Percentiles rank a stretch among this genome's conserved stretches.
These are phyloP conservation scores for Kwoniella bestiolae DNA, from an alignment of 768 basidiomycete species.

Conservation along the genomic window DNA sequence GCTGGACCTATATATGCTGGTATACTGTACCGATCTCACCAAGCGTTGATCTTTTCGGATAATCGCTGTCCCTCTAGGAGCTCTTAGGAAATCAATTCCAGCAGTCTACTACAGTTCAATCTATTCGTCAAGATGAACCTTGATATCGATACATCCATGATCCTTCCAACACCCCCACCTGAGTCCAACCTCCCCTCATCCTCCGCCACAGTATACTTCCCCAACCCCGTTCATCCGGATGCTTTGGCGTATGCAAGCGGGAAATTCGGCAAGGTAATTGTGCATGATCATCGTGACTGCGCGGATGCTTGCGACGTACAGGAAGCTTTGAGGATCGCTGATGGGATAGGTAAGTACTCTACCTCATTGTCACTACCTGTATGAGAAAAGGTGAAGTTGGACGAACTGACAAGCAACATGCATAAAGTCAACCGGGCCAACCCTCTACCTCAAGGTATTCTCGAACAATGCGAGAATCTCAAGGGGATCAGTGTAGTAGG, in stretches of 20 bases:
- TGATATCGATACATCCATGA: background rate
- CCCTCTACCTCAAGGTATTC: slow-evolving; percentile 15
- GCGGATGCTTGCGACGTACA: background rate
- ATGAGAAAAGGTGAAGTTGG: too few relatives aligned
- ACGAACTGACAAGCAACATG: too few relatives aligned
- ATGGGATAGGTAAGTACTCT: slow-evolving; percentile 37
- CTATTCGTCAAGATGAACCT: background rate
- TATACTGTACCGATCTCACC: too few relatives aligned
- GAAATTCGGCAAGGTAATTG: slow-evolving; percentile 29
- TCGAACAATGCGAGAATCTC: slow-evolving; percentile 22
- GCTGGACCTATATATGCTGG: too few relatives aligned
- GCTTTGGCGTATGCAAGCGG: slow-evolving; percentile 29
- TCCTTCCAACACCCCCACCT: slow-evolving; percentile 9
- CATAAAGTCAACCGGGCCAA: slow-evolving; percentile 39
- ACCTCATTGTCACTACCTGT: too few relatives aligned
- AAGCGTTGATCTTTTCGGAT: too few relatives aligned
- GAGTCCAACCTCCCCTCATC: slow-evolving; percentile 4
- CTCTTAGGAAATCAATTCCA: too few relatives aligned
- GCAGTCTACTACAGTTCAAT: too few relatives aligned
- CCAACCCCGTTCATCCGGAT: slow-evolving; percentile 27
- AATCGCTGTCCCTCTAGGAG: too few relatives aligned
- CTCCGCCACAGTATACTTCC: slow-evolving; percentile 32
- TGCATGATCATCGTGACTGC: background rate
- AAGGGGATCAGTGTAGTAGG: slow-evolving; percentile 34
- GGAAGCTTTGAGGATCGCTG: slow-evolving; percentile 19